Percentiles rank a stretch among this genome's conserved stretches.
phyloP scores from a whole-genome alignment of 169 alveolate species.

The Plasmodium falciparum region DNA sequence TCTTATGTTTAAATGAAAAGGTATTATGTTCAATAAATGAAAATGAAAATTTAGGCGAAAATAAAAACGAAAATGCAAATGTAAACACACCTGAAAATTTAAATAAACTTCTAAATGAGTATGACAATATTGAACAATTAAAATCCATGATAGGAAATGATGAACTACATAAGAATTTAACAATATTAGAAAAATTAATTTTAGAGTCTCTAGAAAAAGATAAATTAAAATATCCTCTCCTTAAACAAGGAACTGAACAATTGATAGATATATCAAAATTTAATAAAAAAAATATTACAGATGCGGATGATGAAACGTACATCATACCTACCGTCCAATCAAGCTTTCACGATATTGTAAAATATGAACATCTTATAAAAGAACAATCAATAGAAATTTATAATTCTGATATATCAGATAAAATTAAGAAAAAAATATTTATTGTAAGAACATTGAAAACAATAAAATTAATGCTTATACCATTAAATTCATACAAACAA shows the following conservation, averaged over 20 bases:
- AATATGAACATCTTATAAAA: conserved; percentile 40
- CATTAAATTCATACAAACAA: conserved; percentile 11
- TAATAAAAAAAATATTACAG: neutral
- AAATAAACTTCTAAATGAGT: neutral
- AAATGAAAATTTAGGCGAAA: neutral
- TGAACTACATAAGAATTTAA: conserved; percentile 24
- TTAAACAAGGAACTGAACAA: conserved; percentile 4
- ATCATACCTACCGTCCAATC: neutral
- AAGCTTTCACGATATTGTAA: conserved; percentile 16
- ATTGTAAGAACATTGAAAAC: conserved; percentile 14
- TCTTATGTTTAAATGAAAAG: neutral
- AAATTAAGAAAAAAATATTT: conserved; percentile 18
- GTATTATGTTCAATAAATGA: neutral
- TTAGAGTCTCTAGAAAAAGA: conserved; percentile 22
- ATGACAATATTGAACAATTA: conserved; percentile 16
- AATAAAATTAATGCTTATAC: conserved; percentile 8
- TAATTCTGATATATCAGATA: conserved; percentile 13
- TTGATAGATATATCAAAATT: conserved; percentile 32
- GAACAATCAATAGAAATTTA: conserved; percentile 13
- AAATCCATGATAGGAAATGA: conserved; percentile 23
- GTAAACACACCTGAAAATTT: no score
- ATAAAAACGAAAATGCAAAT: no score
- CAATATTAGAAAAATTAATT: conserved; percentile 26
- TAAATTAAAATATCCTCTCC: conserved; percentile 20
- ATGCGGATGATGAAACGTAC: neutral